phyloP scores from a whole-genome alignment of 768 basidiomycete species.

The Aureoboletus auriporus region DNA sequence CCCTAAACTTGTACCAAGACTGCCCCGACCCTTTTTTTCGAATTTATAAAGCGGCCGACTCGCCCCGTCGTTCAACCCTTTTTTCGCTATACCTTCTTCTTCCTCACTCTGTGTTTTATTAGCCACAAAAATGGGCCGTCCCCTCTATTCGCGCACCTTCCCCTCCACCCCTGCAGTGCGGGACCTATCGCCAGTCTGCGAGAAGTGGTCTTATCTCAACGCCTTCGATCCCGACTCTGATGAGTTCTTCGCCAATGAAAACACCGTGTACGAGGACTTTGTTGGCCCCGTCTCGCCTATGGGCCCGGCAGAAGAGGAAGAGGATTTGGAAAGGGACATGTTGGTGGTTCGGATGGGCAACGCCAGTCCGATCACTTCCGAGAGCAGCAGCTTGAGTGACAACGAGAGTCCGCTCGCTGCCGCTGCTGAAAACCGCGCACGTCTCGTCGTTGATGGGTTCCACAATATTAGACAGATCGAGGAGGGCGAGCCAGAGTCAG shows the following conservation, averaged over 20 bases:
- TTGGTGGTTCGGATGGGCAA: conserved; percentile 27
- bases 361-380: conserved; percentile 36
- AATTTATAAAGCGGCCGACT: conserved; percentile 12
- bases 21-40: conserved; percentile 2
- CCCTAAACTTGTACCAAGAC: conserved; percentile 25
- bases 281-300: conserved; percentile 36
- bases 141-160: conserved; percentile 51
- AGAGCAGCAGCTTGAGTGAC: conserved; percentile 42
- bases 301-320: conserved; percentile 9
- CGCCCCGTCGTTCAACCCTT: neutral
- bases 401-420: conserved; percentile 47
- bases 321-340: conserved; percentile 30
- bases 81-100: conserved; percentile 10
- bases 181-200: conserved; percentile 39
- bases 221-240: conserved; percentile 80
- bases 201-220: conserved; percentile 63
- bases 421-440: conserved; percentile 39
- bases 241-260: conserved; percentile 61
- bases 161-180: conserved; percentile 36
- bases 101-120: conserved; percentile 24
- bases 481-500: neutral
- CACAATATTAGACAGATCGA: conserved; percentile 23
- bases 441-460: conserved; percentile 28
- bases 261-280: conserved; percentile 63
- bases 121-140: conserved; percentile 49